phyloP scores from a whole-genome alignment of 1,284 basidiomycete species.

The Cystobasidium pallidum region DNA sequence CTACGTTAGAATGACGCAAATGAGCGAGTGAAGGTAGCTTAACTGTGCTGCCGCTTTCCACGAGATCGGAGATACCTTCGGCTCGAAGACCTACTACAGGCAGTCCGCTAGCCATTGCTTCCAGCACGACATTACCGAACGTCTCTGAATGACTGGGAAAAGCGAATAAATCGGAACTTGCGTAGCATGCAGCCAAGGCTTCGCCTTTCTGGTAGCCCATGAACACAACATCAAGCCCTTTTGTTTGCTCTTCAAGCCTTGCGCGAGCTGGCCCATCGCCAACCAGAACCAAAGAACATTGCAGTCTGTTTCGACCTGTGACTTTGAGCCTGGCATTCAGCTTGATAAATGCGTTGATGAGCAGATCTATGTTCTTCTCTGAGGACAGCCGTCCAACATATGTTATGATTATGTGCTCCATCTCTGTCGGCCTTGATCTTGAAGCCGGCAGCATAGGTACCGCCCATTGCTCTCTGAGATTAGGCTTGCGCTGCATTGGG shows the following conservation, averaged over 20 bases:
- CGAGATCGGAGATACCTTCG: constrained; percentile 64
- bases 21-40: background rate
- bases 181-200: constrained; percentile 60
- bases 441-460: background rate
- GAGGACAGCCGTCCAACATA: constrained; percentile 60
- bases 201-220: constrained; percentile 61
- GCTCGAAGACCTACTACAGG: constrained; percentile 64
- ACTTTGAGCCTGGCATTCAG: constrained; percentile 53
- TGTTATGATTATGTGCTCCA: constrained; percentile 55
- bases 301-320: constrained; percentile 48
- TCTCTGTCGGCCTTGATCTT: constrained; percentile 23
- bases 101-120: constrained; percentile 63
- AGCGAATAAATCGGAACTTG: constrained; percentile 63
- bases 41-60: constrained; percentile 60
- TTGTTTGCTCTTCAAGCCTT: constrained; percentile 60
- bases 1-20: background rate
- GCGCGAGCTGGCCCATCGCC: constrained; percentile 63
- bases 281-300: constrained; percentile 63
- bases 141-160: constrained; percentile 57
- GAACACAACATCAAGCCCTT: constrained; percentile 60
- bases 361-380: constrained; percentile 65
- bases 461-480: constrained; percentile 60
- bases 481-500: constrained; percentile 58
- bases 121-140: constrained; percentile 62
- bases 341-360: constrained; percentile 60